Percentiles rank a stretch among this genome's conserved stretches.
Evolutionary conservation across 768 basidiomycete genomes (phyloP).

Genomic region (Cystofilobasidium ferigula): DNA sequence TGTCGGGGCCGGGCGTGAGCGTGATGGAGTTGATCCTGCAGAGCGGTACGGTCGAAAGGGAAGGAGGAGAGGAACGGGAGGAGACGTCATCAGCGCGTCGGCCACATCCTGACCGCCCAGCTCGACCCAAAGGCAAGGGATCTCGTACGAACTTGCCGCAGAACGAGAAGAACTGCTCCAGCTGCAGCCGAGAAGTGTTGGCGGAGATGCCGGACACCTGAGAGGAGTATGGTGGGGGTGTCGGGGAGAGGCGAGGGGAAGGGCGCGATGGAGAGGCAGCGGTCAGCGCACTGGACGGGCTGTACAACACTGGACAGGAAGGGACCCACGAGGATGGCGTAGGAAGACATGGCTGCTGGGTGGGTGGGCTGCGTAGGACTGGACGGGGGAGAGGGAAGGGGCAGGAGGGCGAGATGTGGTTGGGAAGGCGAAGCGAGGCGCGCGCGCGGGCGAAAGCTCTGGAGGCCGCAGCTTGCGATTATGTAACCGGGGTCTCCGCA

Average conservation of each 20-base stretch:
- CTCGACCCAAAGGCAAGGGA: neutral
- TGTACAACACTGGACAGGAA: neutral
- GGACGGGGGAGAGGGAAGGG: neutral
- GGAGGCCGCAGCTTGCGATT: too few species aligned
- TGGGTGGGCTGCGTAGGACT: neutral
- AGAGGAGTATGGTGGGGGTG: neutral
- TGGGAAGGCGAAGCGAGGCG: neutral
- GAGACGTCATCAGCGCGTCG: neutral
- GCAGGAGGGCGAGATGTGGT: neutral
- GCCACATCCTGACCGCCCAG: too few species aligned
- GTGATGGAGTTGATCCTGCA: slow-evolving; percentile 59
- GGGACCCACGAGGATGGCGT: slow-evolving; percentile 20
- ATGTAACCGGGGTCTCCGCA: too few species aligned
- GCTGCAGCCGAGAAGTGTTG: slow-evolving; percentile 53
- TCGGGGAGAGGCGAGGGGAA: neutral
- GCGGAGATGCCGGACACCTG: slow-evolving; percentile 65
- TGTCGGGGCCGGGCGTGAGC: slow-evolving; percentile 40
- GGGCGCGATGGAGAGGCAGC: neutral
- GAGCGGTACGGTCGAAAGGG: neutral
- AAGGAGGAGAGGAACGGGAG: neutral
- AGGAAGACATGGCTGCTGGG: slow-evolving; percentile 13
- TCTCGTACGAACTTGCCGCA: slow-evolving; percentile 48
- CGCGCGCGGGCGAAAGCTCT: too few species aligned
- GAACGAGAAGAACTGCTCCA: slow-evolving; percentile 53
- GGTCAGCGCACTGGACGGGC: too few species aligned